Base-by-base conservation (phyloP, 2,329 filamentous ascomycete genomes). In the Aspergillus fumigatus region DNA sequence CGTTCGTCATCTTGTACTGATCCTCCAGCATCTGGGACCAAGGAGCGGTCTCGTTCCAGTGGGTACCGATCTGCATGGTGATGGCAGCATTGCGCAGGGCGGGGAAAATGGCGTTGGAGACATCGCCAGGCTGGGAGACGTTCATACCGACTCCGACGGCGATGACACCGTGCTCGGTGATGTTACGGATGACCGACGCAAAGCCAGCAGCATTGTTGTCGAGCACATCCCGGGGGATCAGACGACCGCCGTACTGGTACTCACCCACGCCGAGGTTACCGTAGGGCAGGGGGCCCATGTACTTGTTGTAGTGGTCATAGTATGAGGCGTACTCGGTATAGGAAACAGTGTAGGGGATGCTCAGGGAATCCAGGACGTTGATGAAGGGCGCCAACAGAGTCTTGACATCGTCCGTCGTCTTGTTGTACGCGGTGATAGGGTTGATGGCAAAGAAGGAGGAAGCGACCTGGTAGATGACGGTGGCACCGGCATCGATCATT, bases 401-500 rank as follows among this genome's bases (percentile, higher is more conserved):
- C 56, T 77, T 67, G 21, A 82, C 75, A 43, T 83, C 65, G 19
- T 65, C 68, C 1, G 72, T 63, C 5, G 74, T 78, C 62, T 79
- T 75, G 66, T 77, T 75, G 60, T 78, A 82, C 2, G 74, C 79
- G 0, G 78, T 83, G 21, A 82, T 55, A 19, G 77, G 76, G 7
- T 70, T 71, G 41, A 84, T 68, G 35, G 70, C 66, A 32, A 77
- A 76, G 63, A 83, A 80, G 1, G 77, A 77, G 55, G 74, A 78
- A 4, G 84, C 71, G 63, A 82, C 77, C 62, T 77, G 75, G 67
- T 81, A 84, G 25, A 79, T 73, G 35, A 77, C 70, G 65, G 78
- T 80, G 25, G 74, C 73, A 8, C 82, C 82, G 3, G 75, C 69
- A 58, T 82, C 80, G 25, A 81, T 73, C 65, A 84, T 79, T 10